Evolutionary conservation across 768 basidiomycete genomes (phyloP).

Genomic region (Suillus ampliporus): DNA sequence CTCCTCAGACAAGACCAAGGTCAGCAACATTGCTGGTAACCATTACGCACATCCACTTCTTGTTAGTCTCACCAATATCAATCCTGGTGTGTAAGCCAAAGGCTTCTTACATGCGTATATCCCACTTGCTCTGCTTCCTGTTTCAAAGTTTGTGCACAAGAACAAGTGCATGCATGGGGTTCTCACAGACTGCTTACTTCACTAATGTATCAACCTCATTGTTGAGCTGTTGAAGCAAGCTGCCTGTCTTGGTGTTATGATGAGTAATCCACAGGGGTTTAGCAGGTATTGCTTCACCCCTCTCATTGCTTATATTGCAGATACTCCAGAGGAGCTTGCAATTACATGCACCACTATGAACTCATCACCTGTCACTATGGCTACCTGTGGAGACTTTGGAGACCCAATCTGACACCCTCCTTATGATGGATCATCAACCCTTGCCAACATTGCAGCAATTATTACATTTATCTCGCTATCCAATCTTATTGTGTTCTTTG

Average conservation of each 20-base stretch:
- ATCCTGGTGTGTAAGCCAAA: slow-evolving; percentile 18
- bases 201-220: slow-evolving; percentile 24
- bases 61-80: slow-evolving; percentile 19
- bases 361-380: slow-evolving; percentile 39
- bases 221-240: slow-evolving; percentile 22
- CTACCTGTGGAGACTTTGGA: slow-evolving; percentile 35
- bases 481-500: slow-evolving; percentile 13
- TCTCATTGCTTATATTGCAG: slow-evolving; percentile 33
- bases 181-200: slow-evolving; percentile 23
- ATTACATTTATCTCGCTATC: neutral
- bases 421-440: slow-evolving; percentile 27
- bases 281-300: slow-evolving; percentile 21
- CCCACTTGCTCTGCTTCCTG: slow-evolving; percentile 24
- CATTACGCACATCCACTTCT: slow-evolving; percentile 16
- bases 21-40: slow-evolving; percentile 12
- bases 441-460: slow-evolving; percentile 22
- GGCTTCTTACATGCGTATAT: slow-evolving; percentile 22
- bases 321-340: slow-evolving; percentile 10
- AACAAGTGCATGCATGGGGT: slow-evolving; percentile 12
- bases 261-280: slow-evolving; percentile 30
- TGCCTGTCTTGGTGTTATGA: slow-evolving; percentile 25
- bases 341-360: slow-evolving; percentile 20
- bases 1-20: slow-evolving; percentile 40
- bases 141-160: slow-evolving; percentile 25
- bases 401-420: slow-evolving; percentile 33